Conservation (phyloP, 768 basidiomycete genomes). For the Termitomyces sp. region DNA sequence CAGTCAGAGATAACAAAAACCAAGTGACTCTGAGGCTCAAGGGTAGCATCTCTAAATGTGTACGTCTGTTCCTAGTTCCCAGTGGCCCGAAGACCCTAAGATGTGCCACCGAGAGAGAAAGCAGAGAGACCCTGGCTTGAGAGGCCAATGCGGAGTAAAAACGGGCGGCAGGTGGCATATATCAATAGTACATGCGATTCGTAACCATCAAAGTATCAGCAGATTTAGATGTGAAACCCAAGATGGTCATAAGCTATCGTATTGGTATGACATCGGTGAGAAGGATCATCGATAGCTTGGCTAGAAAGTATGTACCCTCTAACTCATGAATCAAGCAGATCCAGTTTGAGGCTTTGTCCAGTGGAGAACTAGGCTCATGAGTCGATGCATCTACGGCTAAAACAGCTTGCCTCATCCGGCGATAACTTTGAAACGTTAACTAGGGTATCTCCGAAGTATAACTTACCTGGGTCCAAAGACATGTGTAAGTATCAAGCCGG, state of each 20-base stretch:
- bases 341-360: not conserved
- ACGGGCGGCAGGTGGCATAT: not conserved
- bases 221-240: not conserved
- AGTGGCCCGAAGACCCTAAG: constrained; percentile 1
- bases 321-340: not conserved
- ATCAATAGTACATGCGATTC: not conserved
- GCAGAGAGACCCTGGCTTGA: not conserved
- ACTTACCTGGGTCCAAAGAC: not conserved
- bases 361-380: not conserved
- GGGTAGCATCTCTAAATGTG: constrained; percentile 39
- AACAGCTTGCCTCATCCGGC: not conserved
- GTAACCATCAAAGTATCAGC: constrained; percentile 4
- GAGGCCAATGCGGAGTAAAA: not conserved
- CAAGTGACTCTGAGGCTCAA: constrained; percentile 52
- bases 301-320: not conserved
- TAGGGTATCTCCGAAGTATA: not conserved
- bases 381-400: not conserved
- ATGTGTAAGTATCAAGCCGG: not conserved
- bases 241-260: not conserved
- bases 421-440: not conserved
- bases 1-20: constrained; percentile 53
- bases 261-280: not conserved
- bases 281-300: not conserved
- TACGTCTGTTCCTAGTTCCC: not conserved
- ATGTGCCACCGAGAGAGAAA: not conserved